These are phyloP conservation scores for Rhodomyrtus tomentosa DNA, from an alignment of 345 rosid genomes.

Conservation along the genomic window DNA sequence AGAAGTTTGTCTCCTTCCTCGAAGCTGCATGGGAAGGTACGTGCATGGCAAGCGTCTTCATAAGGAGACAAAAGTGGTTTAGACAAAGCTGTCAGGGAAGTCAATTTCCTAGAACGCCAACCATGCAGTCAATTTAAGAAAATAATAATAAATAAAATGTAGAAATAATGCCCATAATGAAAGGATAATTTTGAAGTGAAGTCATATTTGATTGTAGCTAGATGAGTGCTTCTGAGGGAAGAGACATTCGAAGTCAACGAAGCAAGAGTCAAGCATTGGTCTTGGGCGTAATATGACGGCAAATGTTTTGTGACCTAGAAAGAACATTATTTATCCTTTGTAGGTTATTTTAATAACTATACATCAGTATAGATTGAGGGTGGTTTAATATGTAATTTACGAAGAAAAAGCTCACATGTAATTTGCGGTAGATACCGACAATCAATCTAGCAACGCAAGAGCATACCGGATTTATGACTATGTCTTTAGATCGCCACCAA, in stretches of 20 bases:
- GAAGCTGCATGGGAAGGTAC: conserved; percentile 4
- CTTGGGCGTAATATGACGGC: background rate
- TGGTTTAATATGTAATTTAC: background rate
- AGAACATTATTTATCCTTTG: background rate
- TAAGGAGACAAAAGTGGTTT: background rate
- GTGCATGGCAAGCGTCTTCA: background rate
- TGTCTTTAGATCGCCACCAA: background rate
- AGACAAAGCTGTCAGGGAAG: background rate
- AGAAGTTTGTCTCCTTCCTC: conserved; percentile 1
- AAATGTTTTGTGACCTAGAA: background rate
- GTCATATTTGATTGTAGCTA: background rate
- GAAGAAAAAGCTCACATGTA: background rate
- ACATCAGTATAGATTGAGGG: background rate
- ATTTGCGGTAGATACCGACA: background rate
- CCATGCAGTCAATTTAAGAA: background rate
- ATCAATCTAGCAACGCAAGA: background rate
- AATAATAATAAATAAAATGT: background rate
- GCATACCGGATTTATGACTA: background rate
- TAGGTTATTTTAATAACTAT: background rate
- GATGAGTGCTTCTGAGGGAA: background rate
- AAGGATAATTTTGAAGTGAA: background rate
- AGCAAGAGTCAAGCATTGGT: background rate
- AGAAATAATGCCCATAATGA: background rate
- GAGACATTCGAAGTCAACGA: background rate
- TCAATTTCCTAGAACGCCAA: background rate